phyloP scores from a whole-genome alignment of 2,329 filamentous ascomycete species.

The Trichophyton verrucosum region DNA sequence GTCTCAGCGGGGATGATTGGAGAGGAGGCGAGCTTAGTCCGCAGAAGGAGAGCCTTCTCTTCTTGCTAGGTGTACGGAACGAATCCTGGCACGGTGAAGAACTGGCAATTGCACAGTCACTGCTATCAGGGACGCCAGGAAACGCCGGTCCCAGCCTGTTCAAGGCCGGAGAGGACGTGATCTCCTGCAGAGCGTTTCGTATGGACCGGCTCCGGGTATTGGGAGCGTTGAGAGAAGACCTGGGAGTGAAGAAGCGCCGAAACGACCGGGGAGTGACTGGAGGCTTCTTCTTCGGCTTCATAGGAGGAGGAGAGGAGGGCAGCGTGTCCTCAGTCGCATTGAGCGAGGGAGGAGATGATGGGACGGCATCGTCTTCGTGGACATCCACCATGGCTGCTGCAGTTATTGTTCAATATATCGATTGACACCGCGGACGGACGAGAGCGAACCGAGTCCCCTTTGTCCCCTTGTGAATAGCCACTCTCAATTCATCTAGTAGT shows the following conservation, averaged over 20 bases:
- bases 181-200: constrained; percentile 34
- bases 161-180: constrained; percentile 30
- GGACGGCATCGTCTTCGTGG: constrained; percentile 10
- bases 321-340: constrained; percentile 19
- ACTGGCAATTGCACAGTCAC: constrained; percentile 18
- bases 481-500: not conserved
- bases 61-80: constrained; percentile 32
- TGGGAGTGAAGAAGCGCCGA: constrained; percentile 39
- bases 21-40: constrained; percentile 32
- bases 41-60: constrained; percentile 35
- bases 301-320: constrained; percentile 33
- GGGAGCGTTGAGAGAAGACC: constrained; percentile 28
- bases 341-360: constrained; percentile 13
- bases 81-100: constrained; percentile 20
- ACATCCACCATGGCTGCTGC: constrained; percentile 4
- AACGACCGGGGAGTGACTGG: constrained; percentile 41
- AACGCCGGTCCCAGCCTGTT: constrained; percentile 34
- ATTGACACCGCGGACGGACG: not conserved
- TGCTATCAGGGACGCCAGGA: constrained; percentile 26
- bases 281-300: constrained; percentile 34
- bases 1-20: constrained; percentile 38
- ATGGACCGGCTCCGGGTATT: constrained; percentile 28
- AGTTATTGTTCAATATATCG: not conserved
- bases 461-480: not conserved
- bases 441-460: not conserved